Conservation (phyloP, 2,329 filamentous ascomycete species). For the Drechslerella coelobrocha region DNA sequence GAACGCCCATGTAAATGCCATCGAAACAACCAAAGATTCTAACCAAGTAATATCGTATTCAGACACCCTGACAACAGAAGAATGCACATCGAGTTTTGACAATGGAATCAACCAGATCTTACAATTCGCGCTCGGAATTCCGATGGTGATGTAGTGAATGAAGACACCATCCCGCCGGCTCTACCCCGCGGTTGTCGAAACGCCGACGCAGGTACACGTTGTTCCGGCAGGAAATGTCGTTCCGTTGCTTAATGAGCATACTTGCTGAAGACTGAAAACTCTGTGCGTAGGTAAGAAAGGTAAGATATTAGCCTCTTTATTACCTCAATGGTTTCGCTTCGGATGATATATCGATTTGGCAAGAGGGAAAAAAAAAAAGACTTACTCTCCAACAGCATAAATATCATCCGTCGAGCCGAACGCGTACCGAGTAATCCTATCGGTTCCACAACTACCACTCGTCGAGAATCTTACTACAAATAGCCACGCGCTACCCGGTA, state of each 20-base stretch:
- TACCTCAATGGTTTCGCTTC: neutral
- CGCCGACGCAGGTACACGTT: conserved; percentile 35
- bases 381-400: conserved; percentile 47
- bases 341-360: neutral
- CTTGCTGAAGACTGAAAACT: conserved; percentile 20
- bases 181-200: conserved; percentile 19
- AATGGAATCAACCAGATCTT: no score
- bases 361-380: conserved; percentile 4
- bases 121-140: no score
- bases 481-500: conserved; percentile 20
- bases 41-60: no score
- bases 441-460: conserved; percentile 19
- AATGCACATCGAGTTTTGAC: no score
- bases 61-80: no score
- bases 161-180: neutral
- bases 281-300: neutral
- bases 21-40: no score
- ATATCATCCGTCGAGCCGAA: conserved; percentile 20
- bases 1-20: no score
- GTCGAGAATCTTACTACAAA: conserved; percentile 27
- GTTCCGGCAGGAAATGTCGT: conserved; percentile 18
- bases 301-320: neutral
- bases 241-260: conserved; percentile 16
- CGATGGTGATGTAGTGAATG: neutral
- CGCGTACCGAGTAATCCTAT: conserved; percentile 36